A percentile compares a stretch with the other conserved stretches of the same genome.
Conservation (phyloP, 2,329 filamentous ascomycete species). For the Shiraia bambusicola region DNA sequence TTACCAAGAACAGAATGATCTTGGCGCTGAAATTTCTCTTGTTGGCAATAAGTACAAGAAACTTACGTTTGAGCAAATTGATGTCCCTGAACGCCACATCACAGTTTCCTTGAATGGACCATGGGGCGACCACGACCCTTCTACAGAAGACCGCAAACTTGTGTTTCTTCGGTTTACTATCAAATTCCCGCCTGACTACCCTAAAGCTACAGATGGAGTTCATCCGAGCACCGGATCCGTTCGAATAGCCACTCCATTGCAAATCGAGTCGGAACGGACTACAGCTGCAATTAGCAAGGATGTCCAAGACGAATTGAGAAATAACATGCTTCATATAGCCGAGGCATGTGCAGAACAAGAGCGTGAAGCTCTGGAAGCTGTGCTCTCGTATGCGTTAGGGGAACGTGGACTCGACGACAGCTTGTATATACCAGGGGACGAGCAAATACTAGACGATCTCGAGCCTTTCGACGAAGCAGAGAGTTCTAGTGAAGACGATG, state of each 20-base stretch:
- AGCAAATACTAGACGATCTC: conserved; percentile 54
- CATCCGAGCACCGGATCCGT: conserved; percentile 8
- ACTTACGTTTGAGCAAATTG: conserved; percentile 60
- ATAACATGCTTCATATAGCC: conserved; percentile 57
- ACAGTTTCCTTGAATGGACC: conserved; percentile 62
- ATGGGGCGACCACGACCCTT: conserved; percentile 52
- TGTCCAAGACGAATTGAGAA: conserved; percentile 50
- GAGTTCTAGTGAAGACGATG: conserved; percentile 82
- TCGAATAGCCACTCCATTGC: conserved; percentile 43
- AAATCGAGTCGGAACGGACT: conserved; percentile 59
- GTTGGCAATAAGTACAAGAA: conserved; percentile 63
- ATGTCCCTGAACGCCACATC: conserved; percentile 55
- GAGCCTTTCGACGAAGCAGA: conserved; percentile 57
- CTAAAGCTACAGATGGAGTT: conserved; percentile 49
- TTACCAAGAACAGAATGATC: conserved; percentile 47
- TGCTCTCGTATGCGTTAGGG: conserved; percentile 62
- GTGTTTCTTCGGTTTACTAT: conserved; percentile 60
- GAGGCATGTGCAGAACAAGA: conserved; percentile 56
- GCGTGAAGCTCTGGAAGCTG: conserved; percentile 61
- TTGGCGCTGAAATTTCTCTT: conserved; percentile 63
- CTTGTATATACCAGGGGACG: conserved; percentile 49
- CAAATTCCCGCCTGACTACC: conserved; percentile 60
- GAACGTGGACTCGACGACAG: conserved; percentile 61
- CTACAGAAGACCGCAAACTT: conserved; percentile 40
- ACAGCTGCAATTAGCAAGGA: conserved; percentile 55